A percentile compares a stretch with the other conserved stretches of the same genome.
These are phyloP conservation scores for Poa annua DNA, from an alignment of 176 grass and related monocot species.

Conservation along the genomic window DNA sequence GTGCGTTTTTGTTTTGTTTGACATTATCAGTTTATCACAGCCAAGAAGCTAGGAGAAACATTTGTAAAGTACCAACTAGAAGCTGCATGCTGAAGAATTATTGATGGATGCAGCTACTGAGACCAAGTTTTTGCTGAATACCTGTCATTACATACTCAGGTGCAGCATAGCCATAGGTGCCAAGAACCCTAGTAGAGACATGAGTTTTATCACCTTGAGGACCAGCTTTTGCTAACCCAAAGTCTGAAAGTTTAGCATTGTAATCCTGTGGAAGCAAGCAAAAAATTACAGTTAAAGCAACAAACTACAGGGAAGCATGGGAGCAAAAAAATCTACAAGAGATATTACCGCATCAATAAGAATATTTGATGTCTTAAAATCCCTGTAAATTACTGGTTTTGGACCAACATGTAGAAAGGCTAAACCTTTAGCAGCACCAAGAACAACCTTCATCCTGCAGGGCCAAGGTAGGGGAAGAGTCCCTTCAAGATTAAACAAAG, in stretches of 20 bases:
- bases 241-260: conserved; percentile 92
- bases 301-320: conserved; percentile 7
- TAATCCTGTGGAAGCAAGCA: conserved; percentile 57
- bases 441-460: conserved; percentile 84
- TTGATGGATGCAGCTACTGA: background rate
- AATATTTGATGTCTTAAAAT: conserved; percentile 98
- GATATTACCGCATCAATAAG: conserved; percentile 76
- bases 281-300: conserved; percentile 21
- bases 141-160: conserved; percentile 98
- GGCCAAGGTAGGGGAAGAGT: conserved; percentile 90
- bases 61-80: background rate
- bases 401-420: conserved; percentile 87
- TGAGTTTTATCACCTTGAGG: conserved; percentile 90
- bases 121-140: conserved; percentile 39
- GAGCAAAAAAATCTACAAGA: conserved; percentile 17
- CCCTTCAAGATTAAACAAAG: conserved; percentile 72
- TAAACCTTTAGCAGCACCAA: conserved; percentile 87
- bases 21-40: background rate
- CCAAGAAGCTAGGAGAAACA: background rate
- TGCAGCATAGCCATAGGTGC: conserved; percentile 91
- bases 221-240: conserved; percentile 87
- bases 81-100: background rate
- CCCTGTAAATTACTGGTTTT: conserved; percentile 89
- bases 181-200: conserved; percentile 87
- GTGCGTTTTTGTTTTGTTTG: background rate